Evolutionary conservation across 305 asterid genomes (phyloP), one percentile per base, ranked within the genome.

Genomic region (Euphrasia arctica): DNA sequence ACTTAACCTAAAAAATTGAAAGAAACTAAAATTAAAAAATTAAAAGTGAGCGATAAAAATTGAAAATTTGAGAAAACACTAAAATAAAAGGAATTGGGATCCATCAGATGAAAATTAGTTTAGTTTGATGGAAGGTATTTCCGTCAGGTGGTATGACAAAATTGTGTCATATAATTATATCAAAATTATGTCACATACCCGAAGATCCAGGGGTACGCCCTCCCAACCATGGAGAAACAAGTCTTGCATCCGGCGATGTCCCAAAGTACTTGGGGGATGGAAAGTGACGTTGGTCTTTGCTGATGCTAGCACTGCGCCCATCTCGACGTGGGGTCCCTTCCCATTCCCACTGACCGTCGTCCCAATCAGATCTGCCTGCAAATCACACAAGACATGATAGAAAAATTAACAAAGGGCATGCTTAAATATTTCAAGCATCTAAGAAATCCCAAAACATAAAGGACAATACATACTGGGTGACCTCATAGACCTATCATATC

Each of bases 271-370:
- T 86, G 49, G 97, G 98, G 56, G 93, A 92, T 2, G 86, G 96
- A 56, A 82, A 91, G 73, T 83, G 91, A 60, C 76, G 89, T 72
- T 88, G 67, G 69, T 63, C 79, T 72, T 86, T 80, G 67, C 80
- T 82, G 70, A 7, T 47, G 52, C 83, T 75, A 59, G 84, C 55
- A 69, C 78, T 63, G 64, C 60, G 83, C 49, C 82, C 79, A 66
- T 85, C 95, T 4, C 83, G 88, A 41, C 81, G 82, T 39, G 98
- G 98, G 60, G 91, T 66, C 68, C 86, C 95, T 78, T 83, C 88
- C 99, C 99, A 90, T 74, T 93, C 97, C 96, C 96, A 90, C 68
- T 83, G 81, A 64, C 97, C 94, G 70, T 93, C 95, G 78, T 94
- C 98, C 99, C 99, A 94, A 48, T 88, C 91, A 74, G 96, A 90